These are phyloP conservation scores for Aegilops sharonensis DNA, from an alignment of 176 grass and related monocot species.

Conservation along the genomic window DNA sequence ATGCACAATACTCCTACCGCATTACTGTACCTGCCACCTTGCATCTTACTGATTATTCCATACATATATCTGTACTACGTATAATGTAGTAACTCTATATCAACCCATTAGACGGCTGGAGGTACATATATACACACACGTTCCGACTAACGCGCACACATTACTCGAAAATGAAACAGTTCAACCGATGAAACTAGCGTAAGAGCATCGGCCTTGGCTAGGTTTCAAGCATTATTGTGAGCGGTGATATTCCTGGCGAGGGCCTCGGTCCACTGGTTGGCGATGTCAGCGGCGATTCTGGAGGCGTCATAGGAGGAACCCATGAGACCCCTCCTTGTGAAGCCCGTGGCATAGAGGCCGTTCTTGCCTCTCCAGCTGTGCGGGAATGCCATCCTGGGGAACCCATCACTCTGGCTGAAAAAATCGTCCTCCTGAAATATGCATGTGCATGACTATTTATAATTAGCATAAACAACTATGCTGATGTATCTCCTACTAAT, in stretches of 20 bases:
- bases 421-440: constrained; percentile 54
- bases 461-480: not conserved
- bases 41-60: constrained; percentile 5
- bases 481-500: not conserved
- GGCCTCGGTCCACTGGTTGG: constrained; percentile 41
- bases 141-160: not conserved
- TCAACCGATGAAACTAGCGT: not conserved
- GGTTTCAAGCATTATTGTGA: constrained; percentile 4
- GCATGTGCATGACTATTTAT: not conserved
- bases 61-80: not conserved
- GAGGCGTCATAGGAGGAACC: constrained; percentile 69
- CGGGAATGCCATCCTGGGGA: constrained; percentile 58
- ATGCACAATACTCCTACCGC: too few relatives aligned
- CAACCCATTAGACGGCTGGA: not conserved
- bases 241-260: constrained; percentile 4
- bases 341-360: constrained; percentile 68
- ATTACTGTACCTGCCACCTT: not conserved
- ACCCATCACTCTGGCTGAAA: constrained; percentile 60
- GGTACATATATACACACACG: not conserved
- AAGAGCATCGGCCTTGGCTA: not conserved
- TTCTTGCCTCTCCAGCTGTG: constrained; percentile 79
- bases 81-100: not conserved
- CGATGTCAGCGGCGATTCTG: constrained; percentile 64
- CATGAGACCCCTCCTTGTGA: constrained; percentile 62
- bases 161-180: not conserved